Evolutionary conservation across 192 early-diverging fungal species (phyloP).

Genomic region (Backusella circina): DNA sequence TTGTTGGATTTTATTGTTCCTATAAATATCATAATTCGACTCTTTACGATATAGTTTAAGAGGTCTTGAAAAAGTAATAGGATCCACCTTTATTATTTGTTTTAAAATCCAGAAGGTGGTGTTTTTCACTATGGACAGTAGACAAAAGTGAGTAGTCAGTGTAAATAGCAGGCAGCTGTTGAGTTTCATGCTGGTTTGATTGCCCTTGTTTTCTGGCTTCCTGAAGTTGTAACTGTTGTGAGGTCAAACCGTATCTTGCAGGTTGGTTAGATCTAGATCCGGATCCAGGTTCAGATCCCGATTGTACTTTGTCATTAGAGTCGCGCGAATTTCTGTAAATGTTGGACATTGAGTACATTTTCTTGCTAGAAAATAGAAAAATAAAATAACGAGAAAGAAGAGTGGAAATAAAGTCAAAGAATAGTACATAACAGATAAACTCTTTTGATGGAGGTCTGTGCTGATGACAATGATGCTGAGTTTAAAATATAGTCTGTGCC

Average conservation of each 20-base stretch:
- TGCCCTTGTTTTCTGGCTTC: background rate
- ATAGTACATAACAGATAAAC: no score
- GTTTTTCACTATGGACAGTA: slow-evolving; percentile 40
- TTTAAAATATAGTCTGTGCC: background rate
- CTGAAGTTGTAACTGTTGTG: background rate
- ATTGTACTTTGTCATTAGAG: background rate
- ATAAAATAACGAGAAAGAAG: background rate
- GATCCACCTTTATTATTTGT: slow-evolving; percentile 47
- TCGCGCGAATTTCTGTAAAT: background rate
- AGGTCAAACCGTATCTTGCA: background rate
- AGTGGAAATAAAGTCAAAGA: no score
- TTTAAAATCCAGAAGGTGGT: slow-evolving; percentile 67
- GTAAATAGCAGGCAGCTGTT: slow-evolving; percentile 30
- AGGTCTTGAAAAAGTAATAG: slow-evolving; percentile 53
- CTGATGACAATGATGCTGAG: background rate
- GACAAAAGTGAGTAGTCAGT: slow-evolving; percentile 65
- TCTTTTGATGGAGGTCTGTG: no score
- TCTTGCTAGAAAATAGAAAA: background rate
- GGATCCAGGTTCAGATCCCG: background rate
- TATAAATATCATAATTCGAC: slow-evolving; percentile 2
- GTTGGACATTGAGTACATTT: background rate
- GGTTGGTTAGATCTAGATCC: background rate
- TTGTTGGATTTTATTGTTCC: background rate
- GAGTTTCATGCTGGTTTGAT: background rate
- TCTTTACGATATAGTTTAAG: slow-evolving; percentile 48